A percentile compares a stretch with the other conserved stretches of the same genome.
Conservation (phyloP, 129 eudicot species). For the Flaveria ramosissima region DNA sequence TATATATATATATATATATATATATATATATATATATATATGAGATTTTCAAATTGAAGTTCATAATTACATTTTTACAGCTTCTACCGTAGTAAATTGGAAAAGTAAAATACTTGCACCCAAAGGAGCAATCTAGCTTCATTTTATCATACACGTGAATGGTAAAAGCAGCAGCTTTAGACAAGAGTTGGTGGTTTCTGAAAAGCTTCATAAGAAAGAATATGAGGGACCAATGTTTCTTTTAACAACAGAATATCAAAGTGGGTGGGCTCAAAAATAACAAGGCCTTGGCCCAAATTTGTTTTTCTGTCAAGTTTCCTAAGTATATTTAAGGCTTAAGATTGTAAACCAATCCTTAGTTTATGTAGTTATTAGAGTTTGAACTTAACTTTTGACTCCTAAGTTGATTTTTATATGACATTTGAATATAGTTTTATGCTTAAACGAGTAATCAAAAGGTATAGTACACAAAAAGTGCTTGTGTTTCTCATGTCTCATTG, state of each 20-base stretch:
- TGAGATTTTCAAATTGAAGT: too few relatives aligned
- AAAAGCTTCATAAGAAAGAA: constrained; percentile 28
- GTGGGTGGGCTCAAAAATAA: neutral
- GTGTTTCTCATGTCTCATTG: neutral
- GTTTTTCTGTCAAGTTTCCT: neutral
- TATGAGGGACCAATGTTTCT: constrained; percentile 12
- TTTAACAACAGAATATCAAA: constrained; percentile 1
- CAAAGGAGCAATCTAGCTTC: neutral
- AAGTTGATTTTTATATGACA: too few relatives aligned
- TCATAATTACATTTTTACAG: too few relatives aligned
- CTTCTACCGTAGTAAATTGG: too few relatives aligned
- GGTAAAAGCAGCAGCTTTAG: constrained; percentile 23
- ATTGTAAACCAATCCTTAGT: neutral
- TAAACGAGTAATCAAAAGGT: too few relatives aligned
- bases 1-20: too few relatives aligned
- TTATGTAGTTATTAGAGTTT: neutral
- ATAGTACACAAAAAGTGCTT: too few relatives aligned
- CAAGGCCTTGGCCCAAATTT: neutral
- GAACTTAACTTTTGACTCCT: neutral
- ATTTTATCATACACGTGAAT: constrained; percentile 4
- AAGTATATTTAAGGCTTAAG: neutral
- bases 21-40: too few relatives aligned
- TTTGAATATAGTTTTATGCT: too few relatives aligned
- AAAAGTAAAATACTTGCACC: too few relatives aligned
- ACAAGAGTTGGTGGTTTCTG: constrained; percentile 28